phyloP scores from a whole-genome alignment of 805 yeast species.

The Cyberlindnera mycetangii region DNA sequence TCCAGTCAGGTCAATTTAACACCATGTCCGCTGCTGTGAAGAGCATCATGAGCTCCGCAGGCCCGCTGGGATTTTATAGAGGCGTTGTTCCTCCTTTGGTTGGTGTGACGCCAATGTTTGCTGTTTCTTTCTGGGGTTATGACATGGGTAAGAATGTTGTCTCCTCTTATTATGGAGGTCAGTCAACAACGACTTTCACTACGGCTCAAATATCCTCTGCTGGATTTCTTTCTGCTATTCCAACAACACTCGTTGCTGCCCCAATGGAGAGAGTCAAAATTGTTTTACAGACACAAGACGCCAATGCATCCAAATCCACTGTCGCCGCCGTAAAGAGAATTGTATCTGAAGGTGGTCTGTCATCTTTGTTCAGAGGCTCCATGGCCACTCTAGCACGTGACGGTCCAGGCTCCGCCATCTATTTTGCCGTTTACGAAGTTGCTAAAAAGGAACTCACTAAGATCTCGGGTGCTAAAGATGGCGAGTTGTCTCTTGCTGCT shows the following conservation, averaged over 20 bases:
- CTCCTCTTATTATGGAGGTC: conserved; percentile 34
- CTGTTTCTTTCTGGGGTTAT: conserved; percentile 98
- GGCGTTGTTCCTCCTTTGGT: conserved; percentile 92
- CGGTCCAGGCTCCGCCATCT: conserved; percentile 95
- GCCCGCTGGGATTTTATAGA: conserved; percentile 78
- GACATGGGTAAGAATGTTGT: conserved; percentile 86
- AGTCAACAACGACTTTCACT: conserved; percentile 42
- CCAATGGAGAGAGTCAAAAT: conserved; percentile 97
- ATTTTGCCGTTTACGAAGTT: conserved; percentile 91
- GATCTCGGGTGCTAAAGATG: conserved; percentile 37
- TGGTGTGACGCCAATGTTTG: conserved; percentile 99
- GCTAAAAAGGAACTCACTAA: conserved; percentile 61
- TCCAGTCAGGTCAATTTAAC: conserved; percentile 70
- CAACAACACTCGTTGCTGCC: conserved; percentile 95
- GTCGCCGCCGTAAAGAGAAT: conserved; percentile 59
- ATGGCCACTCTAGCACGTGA: conserved; percentile 92
- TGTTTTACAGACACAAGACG: conserved; percentile 74
- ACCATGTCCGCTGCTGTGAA: conserved; percentile 66
- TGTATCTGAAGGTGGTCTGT: conserved; percentile 75
- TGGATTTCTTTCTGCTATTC: conserved; percentile 91
- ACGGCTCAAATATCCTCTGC: conserved; percentile 80
- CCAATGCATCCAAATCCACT: conserved; percentile 40
- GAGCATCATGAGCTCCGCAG: conserved; percentile 68
- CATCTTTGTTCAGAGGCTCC: conserved; percentile 87
- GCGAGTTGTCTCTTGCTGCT: conserved; percentile 64